These are phyloP conservation scores for Ziziphus jujuba DNA, from an alignment of 306 rosid species.

Conservation along the genomic window DNA sequence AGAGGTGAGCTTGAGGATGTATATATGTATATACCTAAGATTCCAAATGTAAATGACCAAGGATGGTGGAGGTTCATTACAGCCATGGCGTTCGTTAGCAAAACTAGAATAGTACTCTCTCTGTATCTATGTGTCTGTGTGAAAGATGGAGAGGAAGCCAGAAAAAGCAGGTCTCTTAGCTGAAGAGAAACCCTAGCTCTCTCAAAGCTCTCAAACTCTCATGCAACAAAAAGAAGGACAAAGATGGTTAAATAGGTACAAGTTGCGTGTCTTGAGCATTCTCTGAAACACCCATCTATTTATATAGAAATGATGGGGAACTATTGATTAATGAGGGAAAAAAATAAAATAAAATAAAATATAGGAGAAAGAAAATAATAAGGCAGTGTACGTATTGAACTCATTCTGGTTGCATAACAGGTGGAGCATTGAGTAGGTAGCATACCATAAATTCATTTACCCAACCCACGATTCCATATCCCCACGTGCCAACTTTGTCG, in stretches of 20 bases:
- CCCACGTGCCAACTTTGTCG: constrained; percentile 19
- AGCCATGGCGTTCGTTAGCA: constrained; percentile 31
- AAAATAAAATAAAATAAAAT: background rate
- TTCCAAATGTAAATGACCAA: constrained; percentile 69
- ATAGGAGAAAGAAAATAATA: background rate
- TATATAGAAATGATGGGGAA: constrained; percentile 19
- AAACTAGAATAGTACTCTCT: background rate
- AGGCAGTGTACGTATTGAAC: constrained; percentile 22
- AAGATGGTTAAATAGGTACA: constrained; percentile 13
- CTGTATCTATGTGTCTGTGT: background rate
- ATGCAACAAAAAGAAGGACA: constrained; percentile 28
- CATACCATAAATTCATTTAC: constrained; percentile 53
- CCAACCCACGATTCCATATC: constrained; percentile 10
- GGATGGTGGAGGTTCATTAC: constrained; percentile 30
- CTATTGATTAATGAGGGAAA: background rate
- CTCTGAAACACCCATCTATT: constrained; percentile 1
- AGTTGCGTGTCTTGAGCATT: background rate
- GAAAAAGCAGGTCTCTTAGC: constrained; percentile 23
- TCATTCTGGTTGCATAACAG: constrained; percentile 53
- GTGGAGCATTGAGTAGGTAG: constrained; percentile 55
- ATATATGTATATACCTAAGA: constrained; percentile 48
- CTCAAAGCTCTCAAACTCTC: constrained; percentile 4
- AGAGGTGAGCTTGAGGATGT: background rate
- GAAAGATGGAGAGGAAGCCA: background rate
- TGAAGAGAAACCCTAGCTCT: constrained; percentile 33